Evolutionary conservation across 2,329 filamentous ascomycete species (phyloP).

Genomic region (Alternaria brassicae): DNA sequence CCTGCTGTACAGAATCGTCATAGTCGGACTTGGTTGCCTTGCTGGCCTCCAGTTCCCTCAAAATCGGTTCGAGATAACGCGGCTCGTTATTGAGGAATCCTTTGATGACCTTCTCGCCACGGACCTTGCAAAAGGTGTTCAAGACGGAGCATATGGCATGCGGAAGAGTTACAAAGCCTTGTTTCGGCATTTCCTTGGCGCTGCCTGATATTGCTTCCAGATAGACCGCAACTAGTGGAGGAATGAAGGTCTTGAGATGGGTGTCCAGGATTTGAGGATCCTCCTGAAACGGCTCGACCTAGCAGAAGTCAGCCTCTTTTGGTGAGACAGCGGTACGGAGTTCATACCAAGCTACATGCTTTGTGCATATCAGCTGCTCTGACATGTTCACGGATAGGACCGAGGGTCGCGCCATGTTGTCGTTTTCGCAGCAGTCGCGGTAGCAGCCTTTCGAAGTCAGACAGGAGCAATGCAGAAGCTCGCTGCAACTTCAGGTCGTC

Average conservation of each 20-base stretch:
- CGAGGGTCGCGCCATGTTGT: conserved; percentile 24
- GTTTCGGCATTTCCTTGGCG: conserved; percentile 25
- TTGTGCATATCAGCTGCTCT: conserved; percentile 51
- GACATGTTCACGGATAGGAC: conserved; percentile 48
- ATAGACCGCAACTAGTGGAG: conserved; percentile 77
- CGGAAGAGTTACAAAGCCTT: conserved; percentile 38
- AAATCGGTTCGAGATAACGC: conserved; percentile 79
- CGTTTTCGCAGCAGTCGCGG: conserved; percentile 50
- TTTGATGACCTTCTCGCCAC: conserved; percentile 90
- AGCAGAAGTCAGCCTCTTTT: neutral
- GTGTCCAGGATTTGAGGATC: conserved; percentile 92
- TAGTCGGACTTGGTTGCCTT: conserved; percentile 32
- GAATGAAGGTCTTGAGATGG: conserved; percentile 77
- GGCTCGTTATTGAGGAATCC: conserved; percentile 92
- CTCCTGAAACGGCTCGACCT: conserved; percentile 91
- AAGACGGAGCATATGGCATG: conserved; percentile 77
- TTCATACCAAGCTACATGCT: conserved; percentile 45
- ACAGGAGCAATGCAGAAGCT: conserved; percentile 49
- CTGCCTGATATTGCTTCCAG: conserved; percentile 66
- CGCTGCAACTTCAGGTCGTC: conserved; percentile 56
- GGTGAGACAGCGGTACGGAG: neutral
- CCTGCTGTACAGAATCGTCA: conserved; percentile 23
- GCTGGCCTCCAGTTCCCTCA: conserved; percentile 74
- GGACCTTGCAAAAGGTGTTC: conserved; percentile 92
- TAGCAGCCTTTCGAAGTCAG: conserved; percentile 41